A percentile compares a stretch with the other conserved stretches of the same genome.
These are phyloP conservation scores for Fusarium sp. DNA, from an alignment of 2,329 filamentous ascomycete genomes.

Conservation along the genomic window DNA sequence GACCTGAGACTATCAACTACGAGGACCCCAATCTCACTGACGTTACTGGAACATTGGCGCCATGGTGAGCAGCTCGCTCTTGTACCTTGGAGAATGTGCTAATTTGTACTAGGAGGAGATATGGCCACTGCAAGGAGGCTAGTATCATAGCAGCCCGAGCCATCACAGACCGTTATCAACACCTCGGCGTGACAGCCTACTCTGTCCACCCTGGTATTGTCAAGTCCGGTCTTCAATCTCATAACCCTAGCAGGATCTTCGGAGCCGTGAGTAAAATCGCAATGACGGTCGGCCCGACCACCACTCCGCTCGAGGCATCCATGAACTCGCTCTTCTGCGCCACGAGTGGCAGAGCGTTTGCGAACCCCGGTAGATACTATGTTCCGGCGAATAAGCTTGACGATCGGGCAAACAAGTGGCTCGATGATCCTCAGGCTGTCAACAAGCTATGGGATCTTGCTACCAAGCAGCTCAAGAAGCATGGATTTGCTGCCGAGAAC, in stretches of 20 bases:
- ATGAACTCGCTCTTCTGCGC: slow-evolving; percentile 44
- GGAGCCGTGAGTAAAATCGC: slow-evolving; percentile 30
- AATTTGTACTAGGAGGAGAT: slow-evolving; percentile 23
- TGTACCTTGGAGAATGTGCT: background rate
- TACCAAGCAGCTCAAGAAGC: slow-evolving; percentile 9
- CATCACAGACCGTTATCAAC: slow-evolving; percentile 37
- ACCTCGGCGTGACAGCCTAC: slow-evolving; percentile 42
- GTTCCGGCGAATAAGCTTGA: slow-evolving; percentile 39
- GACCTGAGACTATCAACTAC: slow-evolving; percentile 37
- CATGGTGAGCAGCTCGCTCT: slow-evolving; percentile 19
- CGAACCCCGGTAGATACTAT: slow-evolving; percentile 30
- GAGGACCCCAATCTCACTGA: slow-evolving; percentile 43
- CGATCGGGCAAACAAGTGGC: slow-evolving; percentile 34
- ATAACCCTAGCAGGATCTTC: slow-evolving; percentile 25
- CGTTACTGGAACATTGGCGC: slow-evolving; percentile 24
- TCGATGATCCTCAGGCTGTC: slow-evolving; percentile 34
- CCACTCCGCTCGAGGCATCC: slow-evolving; percentile 37
- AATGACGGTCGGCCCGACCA: slow-evolving; percentile 28
- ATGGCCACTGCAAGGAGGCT: slow-evolving; percentile 43
- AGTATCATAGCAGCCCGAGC: slow-evolving; percentile 38
- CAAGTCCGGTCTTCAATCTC: slow-evolving; percentile 36
- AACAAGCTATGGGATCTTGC: slow-evolving; percentile 29
- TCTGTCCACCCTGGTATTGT: slow-evolving; percentile 44
- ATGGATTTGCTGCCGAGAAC: slow-evolving; percentile 20
- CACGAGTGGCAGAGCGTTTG: slow-evolving; percentile 23